Evolutionary conservation across 805 yeast genomes (phyloP).

Genomic region (Candida boidinii): DNA sequence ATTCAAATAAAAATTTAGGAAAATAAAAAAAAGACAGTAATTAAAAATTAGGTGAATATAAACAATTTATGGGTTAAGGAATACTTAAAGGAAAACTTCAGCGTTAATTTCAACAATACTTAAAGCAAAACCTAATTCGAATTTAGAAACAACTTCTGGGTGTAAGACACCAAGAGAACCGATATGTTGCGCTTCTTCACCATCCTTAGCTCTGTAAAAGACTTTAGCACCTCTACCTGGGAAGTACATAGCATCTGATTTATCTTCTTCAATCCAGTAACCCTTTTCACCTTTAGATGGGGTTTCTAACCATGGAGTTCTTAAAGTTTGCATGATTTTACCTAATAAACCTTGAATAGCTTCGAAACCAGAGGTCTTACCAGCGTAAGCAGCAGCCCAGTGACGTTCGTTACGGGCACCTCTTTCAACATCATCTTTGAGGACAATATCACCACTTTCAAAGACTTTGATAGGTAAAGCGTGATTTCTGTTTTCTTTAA

Average conservation of each 20-base stretch:
- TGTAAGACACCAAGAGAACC: conserved; percentile 93
- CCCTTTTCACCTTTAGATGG: conserved; percentile 57
- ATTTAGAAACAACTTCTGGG: conserved; percentile 81
- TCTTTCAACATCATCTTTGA: conserved; percentile 79
- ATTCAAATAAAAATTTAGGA: too few relatives aligned
- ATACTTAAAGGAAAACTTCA: conserved; percentile 64
- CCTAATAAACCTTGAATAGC: conserved; percentile 90
- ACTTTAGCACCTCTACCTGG: conserved; percentile 96
- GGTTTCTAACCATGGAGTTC: conserved; percentile 73
- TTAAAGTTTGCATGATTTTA: conserved; percentile 91
- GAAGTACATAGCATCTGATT: conserved; percentile 66
- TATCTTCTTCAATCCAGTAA: conserved; percentile 75
- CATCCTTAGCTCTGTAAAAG: conserved; percentile 58
- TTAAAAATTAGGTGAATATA: not conserved
- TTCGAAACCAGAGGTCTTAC: conserved; percentile 94
- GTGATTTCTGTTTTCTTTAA: conserved; percentile 93
- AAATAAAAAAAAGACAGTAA: too few relatives aligned
- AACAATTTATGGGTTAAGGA: conserved; percentile 2
- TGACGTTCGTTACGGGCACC: conserved; percentile 87
- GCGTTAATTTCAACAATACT: conserved; percentile 86
- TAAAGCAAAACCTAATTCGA: conserved; percentile 90
- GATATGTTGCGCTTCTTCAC: conserved; percentile 46
- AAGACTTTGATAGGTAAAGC: conserved; percentile 90
- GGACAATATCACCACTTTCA: conserved; percentile 91
- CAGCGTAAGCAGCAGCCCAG: conserved; percentile 92